Base-by-base conservation (phyloP, 2,329 filamentous ascomycete species). In the Xylariaceae sp. region DNA sequence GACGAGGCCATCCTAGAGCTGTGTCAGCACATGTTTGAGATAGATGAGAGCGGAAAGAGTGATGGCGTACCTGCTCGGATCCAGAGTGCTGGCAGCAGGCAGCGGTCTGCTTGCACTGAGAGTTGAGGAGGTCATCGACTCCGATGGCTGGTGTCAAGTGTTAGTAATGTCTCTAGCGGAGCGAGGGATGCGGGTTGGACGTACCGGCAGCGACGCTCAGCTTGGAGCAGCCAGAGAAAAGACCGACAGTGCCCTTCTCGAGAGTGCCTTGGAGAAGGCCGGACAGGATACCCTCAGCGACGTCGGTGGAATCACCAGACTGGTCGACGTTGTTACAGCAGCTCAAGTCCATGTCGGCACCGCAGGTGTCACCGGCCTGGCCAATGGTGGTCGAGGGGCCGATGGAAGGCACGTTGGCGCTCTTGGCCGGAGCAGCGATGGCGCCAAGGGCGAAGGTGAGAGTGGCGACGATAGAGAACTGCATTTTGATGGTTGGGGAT, bases 401-500 rank as follows among this genome's bases (percentile, higher is more conserved):
- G 38, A 50, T 24, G 28, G 38, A 39, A 40, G 13, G 9, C 7
- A 16, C 29, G 30, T 4, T 18, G 28, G 16, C 12, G 11, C 26
- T 15, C 9, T 48, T 30, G 19, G 22, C 22, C 29, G 59, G 57
- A 13, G 42, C 41, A 31, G 50, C 59, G 16, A 55, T 4, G 37
- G 47, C 49, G 50, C 63, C 56, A 39, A 62, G 52, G 54, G 66
- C 61, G 50, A 62, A 50, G 45, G 63, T 59, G 48, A 68, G 38
- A 48, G 60, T 38, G 45, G 63, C 44, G 41, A 57, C 56, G 47
- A 63, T 40, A 40, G 62, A 57, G 63, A 66, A 64, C 62, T 67
- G 67, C 68, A 72, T 72, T 42, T 66, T 68, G 59, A 52, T 34
- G 45, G 18, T 41, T 46, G 38, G 26, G 24, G 29, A 41, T 37